phyloP scores from a whole-genome alignment of 345 rosid species.

The Salix koriyanagi region DNA sequence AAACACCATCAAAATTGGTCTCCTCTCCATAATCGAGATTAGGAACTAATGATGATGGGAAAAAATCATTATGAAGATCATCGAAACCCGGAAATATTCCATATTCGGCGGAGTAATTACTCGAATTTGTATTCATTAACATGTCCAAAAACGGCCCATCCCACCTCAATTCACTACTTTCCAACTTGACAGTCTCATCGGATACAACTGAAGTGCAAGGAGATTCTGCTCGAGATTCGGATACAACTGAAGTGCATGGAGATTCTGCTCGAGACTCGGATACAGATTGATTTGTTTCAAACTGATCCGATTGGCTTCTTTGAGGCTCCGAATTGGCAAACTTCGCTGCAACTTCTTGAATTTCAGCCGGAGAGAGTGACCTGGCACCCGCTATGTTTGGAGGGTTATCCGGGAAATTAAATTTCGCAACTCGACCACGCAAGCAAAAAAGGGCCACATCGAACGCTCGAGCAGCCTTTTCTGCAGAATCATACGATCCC shows the following conservation, averaged over 20 bases:
- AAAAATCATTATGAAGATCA: slow-evolving; percentile 39
- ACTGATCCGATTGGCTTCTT: slow-evolving; percentile 14
- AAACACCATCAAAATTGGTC: slow-evolving; percentile 6
- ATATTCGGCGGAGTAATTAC: slow-evolving; percentile 33
- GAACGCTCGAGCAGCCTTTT: slow-evolving; percentile 80
- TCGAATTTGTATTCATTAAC: slow-evolving; percentile 19
- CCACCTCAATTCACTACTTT: slow-evolving; percentile 15
- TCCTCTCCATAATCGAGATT: slow-evolving; percentile 34
- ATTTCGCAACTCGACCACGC: slow-evolving; percentile 53
- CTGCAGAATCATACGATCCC: slow-evolving; percentile 64
- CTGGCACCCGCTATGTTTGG: slow-evolving; percentile 52
- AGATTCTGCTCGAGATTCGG: slow-evolving; percentile 37
- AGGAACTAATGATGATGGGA: slow-evolving; percentile 11
- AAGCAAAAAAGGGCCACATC: slow-evolving; percentile 81
- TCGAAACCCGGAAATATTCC: slow-evolving; percentile 53
- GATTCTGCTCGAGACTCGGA: slow-evolving; percentile 36
- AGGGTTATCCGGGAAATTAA: slow-evolving; percentile 69
- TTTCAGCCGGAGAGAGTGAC: slow-evolving; percentile 44
- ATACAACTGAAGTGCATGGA: slow-evolving; percentile 33
- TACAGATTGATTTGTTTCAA: background rate
- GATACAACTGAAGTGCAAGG: slow-evolving; percentile 31
- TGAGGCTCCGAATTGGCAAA: slow-evolving; percentile 46
- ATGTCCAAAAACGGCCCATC: slow-evolving; percentile 34
- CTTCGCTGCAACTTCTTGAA: slow-evolving; percentile 54
- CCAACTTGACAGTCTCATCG: slow-evolving; percentile 33